These are phyloP conservation scores for Geotrichum phurueaensis DNA, from an alignment of 1,139 yeast genomes.

Conservation along the genomic window DNA sequence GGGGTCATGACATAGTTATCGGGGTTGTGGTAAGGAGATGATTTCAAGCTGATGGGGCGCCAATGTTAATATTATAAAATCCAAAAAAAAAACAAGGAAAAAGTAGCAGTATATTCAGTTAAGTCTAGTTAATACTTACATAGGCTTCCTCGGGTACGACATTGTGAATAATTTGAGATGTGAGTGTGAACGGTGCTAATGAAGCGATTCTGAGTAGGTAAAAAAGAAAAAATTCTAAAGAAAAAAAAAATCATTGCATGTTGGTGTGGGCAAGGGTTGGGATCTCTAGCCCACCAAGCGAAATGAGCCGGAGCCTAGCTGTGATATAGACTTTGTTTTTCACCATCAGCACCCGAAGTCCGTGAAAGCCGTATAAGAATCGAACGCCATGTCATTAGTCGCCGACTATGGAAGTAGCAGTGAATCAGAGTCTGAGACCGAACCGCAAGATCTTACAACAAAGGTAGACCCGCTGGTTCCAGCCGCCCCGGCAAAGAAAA, in stretches of 20 bases:
- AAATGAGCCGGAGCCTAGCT: background rate
- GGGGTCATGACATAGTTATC: conserved; percentile 87
- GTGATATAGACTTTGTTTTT: too few species aligned
- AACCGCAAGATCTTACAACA: background rate
- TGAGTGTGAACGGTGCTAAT: background rate
- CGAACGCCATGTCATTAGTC: conserved; percentile 21
- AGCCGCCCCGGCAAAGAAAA: conserved; percentile 4
- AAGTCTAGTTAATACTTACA: conserved; percentile 5
- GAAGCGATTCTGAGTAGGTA: background rate
- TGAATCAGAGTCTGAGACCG: conserved; percentile 14
- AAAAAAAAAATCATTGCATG: background rate
- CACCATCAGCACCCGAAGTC: background rate
- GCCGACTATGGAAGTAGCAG: conserved; percentile 23
- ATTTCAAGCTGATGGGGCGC: conserved; percentile 23
- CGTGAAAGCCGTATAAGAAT: background rate
- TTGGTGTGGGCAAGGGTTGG: too few species aligned
- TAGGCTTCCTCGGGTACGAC: conserved; percentile 11
- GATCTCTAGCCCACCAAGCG: too few species aligned
- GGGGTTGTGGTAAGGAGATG: conserved; percentile 61
- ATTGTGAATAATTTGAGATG: background rate
- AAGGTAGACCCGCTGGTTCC: background rate
- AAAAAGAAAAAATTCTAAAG: background rate
- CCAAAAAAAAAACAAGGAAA: background rate
- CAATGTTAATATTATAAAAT: background rate
- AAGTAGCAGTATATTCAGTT: background rate